These are phyloP conservation scores for Isoetes engelmannii DNA, from an alignment of 83 land plant species.

Conservation along the genomic window DNA sequence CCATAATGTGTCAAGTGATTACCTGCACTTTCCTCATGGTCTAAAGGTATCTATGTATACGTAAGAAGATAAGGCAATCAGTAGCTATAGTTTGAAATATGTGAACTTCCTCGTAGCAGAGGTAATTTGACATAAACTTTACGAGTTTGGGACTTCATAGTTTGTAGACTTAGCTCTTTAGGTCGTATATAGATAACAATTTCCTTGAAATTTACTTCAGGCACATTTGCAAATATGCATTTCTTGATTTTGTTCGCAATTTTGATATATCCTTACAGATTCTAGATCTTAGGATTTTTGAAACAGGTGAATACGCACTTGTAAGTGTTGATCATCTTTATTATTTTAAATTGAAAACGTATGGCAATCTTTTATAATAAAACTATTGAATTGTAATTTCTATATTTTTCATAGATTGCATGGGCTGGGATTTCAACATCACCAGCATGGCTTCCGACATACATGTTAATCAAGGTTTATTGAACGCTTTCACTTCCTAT, in stretches of 20 bases:
- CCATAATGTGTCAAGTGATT: no score
- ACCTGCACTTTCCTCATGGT: no score
- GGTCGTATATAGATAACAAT: no score
- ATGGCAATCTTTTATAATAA: neutral
- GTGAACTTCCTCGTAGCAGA: no score
- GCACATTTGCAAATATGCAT: no score
- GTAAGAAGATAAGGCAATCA: no score
- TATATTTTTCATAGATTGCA: conserved; percentile 40
- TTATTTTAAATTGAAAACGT: neutral
- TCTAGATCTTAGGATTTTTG: conserved; percentile 64
- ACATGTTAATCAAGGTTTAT: conserved; percentile 83
- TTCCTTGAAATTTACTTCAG: no score
- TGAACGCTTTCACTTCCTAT: neutral
- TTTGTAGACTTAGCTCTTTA: no score
- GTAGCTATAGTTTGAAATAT: no score
- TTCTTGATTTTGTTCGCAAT: neutral
- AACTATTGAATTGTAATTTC: neutral
- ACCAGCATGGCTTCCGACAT: conserved; percentile 93
- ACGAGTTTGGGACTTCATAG: no score
- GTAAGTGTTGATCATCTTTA: conserved; percentile 38
- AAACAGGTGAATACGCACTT: conserved; percentile 89
- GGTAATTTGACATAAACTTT: no score
- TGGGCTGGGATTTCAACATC: conserved; percentile 93
- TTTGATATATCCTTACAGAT: conserved; percentile 33
- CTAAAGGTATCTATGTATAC: no score